Percentiles rank a stretch among this genome's conserved stretches.
phyloP scores from a whole-genome alignment of 2,329 filamentous ascomycete species.

The Colletotrichum lentis region DNA sequence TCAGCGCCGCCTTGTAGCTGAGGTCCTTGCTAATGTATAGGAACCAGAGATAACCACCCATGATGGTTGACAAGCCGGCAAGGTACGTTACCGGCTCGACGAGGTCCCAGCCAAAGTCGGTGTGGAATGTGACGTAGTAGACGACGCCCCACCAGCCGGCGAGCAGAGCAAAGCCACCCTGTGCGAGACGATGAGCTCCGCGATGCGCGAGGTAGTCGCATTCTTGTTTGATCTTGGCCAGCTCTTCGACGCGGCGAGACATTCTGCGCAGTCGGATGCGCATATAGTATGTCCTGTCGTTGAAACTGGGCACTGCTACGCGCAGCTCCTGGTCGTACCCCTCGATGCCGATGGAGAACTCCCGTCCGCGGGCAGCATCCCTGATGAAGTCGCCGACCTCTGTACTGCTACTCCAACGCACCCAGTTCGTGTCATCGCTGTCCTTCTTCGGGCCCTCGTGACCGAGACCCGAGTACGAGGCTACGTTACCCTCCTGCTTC shows the following conservation, averaged over 20 bases:
- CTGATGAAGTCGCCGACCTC: conserved; percentile 95
- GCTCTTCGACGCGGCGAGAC: conserved; percentile 70
- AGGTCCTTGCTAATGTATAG: conserved; percentile 91
- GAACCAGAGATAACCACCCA: conserved; percentile 93
- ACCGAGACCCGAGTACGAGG: conserved; percentile 75
- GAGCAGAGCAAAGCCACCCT: conserved; percentile 78
- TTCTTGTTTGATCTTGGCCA: conserved; percentile 79
- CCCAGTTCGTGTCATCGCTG: conserved; percentile 64
- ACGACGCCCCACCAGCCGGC: conserved; percentile 83
- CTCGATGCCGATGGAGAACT: conserved; percentile 86
- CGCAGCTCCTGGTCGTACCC: conserved; percentile 71
- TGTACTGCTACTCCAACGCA: conserved; percentile 87
- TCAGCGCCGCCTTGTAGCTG: conserved; percentile 85
- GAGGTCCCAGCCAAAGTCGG: conserved; percentile 85
- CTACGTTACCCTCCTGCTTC: conserved; percentile 58
- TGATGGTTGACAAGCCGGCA: conserved; percentile 83
- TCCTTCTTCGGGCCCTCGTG: conserved; percentile 61
- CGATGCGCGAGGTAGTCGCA: conserved; percentile 82
- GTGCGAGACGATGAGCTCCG: conserved; percentile 79
- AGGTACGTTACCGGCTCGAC: conserved; percentile 93
- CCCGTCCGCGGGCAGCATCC: conserved; percentile 82
- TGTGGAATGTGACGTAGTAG: conserved; percentile 75
- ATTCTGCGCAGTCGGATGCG: conserved; percentile 78
- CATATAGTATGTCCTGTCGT: conserved; percentile 89
- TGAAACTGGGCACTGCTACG: conserved; percentile 85